Evolutionary conservation across 805 yeast species (phyloP), one percentile per base, ranked within the genome.

Genomic region (Candida gorgasii): DNA sequence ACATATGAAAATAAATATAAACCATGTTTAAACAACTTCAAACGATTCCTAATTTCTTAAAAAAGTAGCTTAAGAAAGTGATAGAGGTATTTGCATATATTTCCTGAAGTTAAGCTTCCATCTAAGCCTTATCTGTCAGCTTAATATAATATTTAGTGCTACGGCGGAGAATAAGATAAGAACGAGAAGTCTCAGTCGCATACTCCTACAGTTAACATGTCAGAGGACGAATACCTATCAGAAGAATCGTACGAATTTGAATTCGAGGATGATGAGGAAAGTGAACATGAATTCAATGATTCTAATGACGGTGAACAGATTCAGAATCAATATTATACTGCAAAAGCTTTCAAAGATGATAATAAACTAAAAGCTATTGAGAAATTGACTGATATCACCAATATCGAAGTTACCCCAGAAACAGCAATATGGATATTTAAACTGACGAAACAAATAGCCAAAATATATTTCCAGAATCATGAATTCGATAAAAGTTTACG

Each of bases 171-270:
- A n/a, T n/a, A n/a, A n/a, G n/a, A n/a, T n/a, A n/a, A n/a, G n/a
- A n/a, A n/a, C 9, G 24, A 22, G 6, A 22, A 22, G 9, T 24
- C 28, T 5, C 28, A 24, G 19, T 29, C 15, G 20, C 20, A 32
- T n/a, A 32, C 24, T 9, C 17, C 17, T 14, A n/a, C 20, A 34
- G 15, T n/a, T n/a, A n/a, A n/a, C 7, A 65, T 66, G 69, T 64
- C 70, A 9, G 68, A 67, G 39, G 69, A 65, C 23, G 68, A 62
- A 17, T 66, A 49, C 48, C 50, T 55, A 38, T 65, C 68, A 1
- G 70, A 68, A 39, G 73, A 67, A 44, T 66, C 71, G 17, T 67
- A 66, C 42, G 73, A 68, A 40, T 67, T 67, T 39, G 73, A 68
- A 42, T 67, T 67, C 36, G 71, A 66, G 34, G 68, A 61, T 8